Percentiles rank a stretch among this genome's conserved stretches.
Conservation (phyloP, 306 rosid species). For the Rubus idaeus region DNA sequence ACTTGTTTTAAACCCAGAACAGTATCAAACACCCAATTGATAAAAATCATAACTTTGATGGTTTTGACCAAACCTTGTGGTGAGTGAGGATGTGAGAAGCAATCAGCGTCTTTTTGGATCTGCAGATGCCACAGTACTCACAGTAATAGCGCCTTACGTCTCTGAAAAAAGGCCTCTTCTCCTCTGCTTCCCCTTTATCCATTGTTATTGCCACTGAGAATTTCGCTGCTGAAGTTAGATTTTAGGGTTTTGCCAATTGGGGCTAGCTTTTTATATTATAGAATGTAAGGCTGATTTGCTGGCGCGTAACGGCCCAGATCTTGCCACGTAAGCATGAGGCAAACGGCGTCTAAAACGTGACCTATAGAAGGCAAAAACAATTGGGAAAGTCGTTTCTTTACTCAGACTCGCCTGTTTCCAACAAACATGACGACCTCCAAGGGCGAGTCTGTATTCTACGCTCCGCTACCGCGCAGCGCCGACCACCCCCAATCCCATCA, state of each 20-base stretch:
- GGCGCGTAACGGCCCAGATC: neutral
- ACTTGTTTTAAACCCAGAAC: neutral
- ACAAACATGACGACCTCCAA: slow-evolving; percentile 43
- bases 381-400: neutral
- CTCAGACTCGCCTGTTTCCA: neutral
- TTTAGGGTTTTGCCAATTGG: neutral
- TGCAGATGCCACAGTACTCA: slow-evolving; percentile 60
- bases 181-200: slow-evolving; percentile 32
- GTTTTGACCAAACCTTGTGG: slow-evolving; percentile 56
- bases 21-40: neutral
- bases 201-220: slow-evolving; percentile 11
- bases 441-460: slow-evolving; percentile 42
- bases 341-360: neutral
- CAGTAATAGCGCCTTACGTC: slow-evolving; percentile 65
- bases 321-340: neutral
- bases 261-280: neutral
- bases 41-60: neutral
- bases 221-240: too few relatives aligned
- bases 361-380: neutral
- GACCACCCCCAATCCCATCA: slow-evolving; percentile 16
- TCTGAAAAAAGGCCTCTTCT: slow-evolving; percentile 38
- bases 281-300: too few relatives aligned
- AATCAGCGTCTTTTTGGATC: slow-evolving; percentile 65
- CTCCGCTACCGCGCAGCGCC: slow-evolving; percentile 47
- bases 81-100: slow-evolving; percentile 49